Evolutionary conservation across 2,329 filamentous ascomycete genomes (phyloP).

Genomic region (Aspergillus sp.): DNA sequence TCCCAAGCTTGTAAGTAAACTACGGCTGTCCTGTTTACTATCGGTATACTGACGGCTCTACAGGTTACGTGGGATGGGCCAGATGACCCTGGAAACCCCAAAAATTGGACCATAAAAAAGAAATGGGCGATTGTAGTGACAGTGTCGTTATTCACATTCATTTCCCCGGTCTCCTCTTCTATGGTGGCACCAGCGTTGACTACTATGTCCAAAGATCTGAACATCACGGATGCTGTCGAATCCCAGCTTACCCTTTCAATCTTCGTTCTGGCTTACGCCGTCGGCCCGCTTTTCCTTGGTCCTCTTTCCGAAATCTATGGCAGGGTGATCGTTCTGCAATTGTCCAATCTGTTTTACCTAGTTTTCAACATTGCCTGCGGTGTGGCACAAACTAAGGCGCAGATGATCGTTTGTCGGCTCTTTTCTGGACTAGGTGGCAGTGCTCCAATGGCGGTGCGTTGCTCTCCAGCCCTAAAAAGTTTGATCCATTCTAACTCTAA

Average conservation of each 20-base stretch:
- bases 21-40: neutral
- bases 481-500: neutral
- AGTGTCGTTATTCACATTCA: slow-evolving; percentile 59
- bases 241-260: slow-evolving; percentile 54
- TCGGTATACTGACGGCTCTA: neutral
- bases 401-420: slow-evolving; percentile 61
- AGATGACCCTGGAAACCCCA: slow-evolving; percentile 48
- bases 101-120: slow-evolving; percentile 55
- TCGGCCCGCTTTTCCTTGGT: slow-evolving; percentile 53
- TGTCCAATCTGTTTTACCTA: slow-evolving; percentile 56
- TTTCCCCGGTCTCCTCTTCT: slow-evolving; percentile 63
- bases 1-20: slow-evolving; percentile 23
- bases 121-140: slow-evolving; percentile 60
- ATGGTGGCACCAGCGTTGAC: slow-evolving; percentile 57
- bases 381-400: slow-evolving; percentile 50
- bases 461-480: slow-evolving; percentile 12
- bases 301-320: slow-evolving; percentile 59
- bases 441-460: slow-evolving; percentile 51
- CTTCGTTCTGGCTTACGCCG: slow-evolving; percentile 55
- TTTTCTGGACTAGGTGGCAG: slow-evolving; percentile 60
- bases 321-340: slow-evolving; percentile 54
- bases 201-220: slow-evolving; percentile 54
- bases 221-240: slow-evolving; percentile 49
- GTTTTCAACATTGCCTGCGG: slow-evolving; percentile 63
- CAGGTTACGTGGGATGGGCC: slow-evolving; percentile 54